Evolutionary conservation across 225 moss, liverwort and hornwort genomes (phyloP).

Genomic region (Antitrichia curtipendula): DNA sequence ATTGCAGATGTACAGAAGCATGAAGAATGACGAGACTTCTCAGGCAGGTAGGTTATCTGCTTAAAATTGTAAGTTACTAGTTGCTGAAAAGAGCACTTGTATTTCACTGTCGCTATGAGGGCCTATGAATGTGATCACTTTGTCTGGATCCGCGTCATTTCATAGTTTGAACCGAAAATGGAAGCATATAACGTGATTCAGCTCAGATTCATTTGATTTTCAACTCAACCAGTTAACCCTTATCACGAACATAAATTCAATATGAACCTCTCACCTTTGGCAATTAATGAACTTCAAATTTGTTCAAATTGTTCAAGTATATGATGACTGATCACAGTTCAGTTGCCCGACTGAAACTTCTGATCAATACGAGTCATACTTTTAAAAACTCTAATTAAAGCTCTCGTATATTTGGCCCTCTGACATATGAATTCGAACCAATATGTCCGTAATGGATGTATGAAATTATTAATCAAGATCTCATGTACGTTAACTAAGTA

Average conservation of each 20-base stretch:
- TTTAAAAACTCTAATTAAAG: too few relatives aligned
- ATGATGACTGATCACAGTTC: background rate
- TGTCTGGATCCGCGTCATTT: background rate
- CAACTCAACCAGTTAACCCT: background rate
- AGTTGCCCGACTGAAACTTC: background rate
- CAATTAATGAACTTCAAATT: background rate
- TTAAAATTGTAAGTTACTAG: background rate
- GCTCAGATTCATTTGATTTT: background rate
- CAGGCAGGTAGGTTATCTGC: conserved; percentile 13
- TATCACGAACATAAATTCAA: background rate
- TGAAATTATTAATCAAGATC: background rate
- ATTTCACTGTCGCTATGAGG: background rate
- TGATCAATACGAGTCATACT: background rate
- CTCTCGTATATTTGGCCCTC: too few relatives aligned
- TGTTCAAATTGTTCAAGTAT: background rate
- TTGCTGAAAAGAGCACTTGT: background rate
- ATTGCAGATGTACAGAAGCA: conserved; percentile 67
- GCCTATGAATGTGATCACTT: background rate
- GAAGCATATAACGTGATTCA: background rate
- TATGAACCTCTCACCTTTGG: too few relatives aligned
- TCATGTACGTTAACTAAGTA: background rate
- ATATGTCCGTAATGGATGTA: background rate
- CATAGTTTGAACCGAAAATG: background rate
- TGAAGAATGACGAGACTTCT: conserved; percentile 53
- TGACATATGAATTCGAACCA: background rate